A percentile compares a stretch with the other conserved stretches of the same genome.
Evolutionary conservation across 192 early-diverging fungal species (phyloP).

Genomic region (Backusella tuberculispora): DNA sequence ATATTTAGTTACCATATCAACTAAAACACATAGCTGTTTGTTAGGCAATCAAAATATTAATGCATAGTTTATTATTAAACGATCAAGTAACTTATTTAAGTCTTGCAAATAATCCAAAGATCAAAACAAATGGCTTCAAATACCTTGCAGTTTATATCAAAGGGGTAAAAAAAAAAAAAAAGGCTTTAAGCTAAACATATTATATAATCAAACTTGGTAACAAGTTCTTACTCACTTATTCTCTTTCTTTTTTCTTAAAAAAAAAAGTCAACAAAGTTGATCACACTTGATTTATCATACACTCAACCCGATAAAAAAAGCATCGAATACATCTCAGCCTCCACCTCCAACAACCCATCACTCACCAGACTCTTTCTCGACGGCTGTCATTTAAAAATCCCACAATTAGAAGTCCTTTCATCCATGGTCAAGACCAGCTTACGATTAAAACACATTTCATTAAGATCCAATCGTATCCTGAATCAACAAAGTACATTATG

Average conservation of each 20-base stretch:
- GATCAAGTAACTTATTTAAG: constrained; percentile 68
- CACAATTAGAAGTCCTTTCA: constrained; percentile 31
- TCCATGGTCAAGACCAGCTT: constrained; percentile 37
- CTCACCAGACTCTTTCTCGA: constrained; percentile 30
- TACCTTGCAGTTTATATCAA: constrained; percentile 76
- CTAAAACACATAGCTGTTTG: constrained; percentile 1
- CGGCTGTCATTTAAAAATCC: constrained; percentile 23
- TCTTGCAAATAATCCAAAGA: constrained; percentile 68
- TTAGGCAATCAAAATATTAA: constrained; percentile 64
- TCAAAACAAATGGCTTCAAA: constrained; percentile 75
- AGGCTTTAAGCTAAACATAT: too few relatives aligned
- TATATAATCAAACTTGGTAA: too few relatives aligned
- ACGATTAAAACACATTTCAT: constrained; percentile 45
- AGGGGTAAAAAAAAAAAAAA: constrained; percentile 45
- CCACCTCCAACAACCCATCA: constrained; percentile 41
- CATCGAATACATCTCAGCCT: constrained; percentile 68
- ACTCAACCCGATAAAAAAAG: constrained; percentile 71
- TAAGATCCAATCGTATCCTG: constrained; percentile 50
- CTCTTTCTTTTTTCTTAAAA: neutral
- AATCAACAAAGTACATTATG: constrained; percentile 50
- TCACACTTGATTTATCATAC: constrained; percentile 72
- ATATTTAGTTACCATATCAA: neutral
- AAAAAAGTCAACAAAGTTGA: constrained; percentile 60
- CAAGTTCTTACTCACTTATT: neutral
- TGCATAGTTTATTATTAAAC: constrained; percentile 73